Evolutionary conservation across 495 filamentous ascomycete species (phyloP).

Genomic region (Entonaema liquescens): DNA sequence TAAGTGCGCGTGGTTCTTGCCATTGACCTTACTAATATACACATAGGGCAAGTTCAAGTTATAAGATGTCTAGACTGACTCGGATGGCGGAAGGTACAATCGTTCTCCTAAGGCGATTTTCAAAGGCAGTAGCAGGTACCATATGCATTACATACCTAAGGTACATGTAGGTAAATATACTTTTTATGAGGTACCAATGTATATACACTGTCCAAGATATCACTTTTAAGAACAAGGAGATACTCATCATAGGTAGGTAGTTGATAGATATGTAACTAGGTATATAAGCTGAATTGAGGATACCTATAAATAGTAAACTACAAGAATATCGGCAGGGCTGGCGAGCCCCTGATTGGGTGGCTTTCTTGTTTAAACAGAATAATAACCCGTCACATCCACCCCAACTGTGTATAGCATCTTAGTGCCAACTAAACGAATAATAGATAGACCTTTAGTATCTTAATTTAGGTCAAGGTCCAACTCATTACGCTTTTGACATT

Average conservation of each 20-base stretch:
- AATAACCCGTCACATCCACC: background rate
- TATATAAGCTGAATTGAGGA: no score
- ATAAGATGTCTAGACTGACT: background rate
- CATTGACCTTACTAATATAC: no score
- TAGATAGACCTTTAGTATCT: background rate
- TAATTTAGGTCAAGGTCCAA: background rate
- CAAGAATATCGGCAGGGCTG: slow-evolving; percentile 16
- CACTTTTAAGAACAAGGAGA: no score
- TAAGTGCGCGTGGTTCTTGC: no score
- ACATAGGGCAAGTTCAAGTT: background rate
- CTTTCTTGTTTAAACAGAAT: slow-evolving; percentile 4
- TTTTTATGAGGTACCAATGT: no score
- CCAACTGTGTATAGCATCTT: background rate
- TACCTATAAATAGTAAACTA: slow-evolving; percentile 19
- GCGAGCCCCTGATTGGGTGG: background rate
- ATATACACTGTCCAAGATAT: no score
- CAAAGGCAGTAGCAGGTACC: no score
- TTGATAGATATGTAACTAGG: no score
- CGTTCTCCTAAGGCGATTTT: no score
- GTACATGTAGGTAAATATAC: no score
- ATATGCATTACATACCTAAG: no score
- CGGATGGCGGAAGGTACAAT: background rate
- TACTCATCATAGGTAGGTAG: no score
- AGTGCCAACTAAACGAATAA: background rate
- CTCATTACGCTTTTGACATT: background rate